Base-by-base conservation (phyloP, 2,329 filamentous ascomycete genomes). In the Hypoxylon sp. region DNA sequence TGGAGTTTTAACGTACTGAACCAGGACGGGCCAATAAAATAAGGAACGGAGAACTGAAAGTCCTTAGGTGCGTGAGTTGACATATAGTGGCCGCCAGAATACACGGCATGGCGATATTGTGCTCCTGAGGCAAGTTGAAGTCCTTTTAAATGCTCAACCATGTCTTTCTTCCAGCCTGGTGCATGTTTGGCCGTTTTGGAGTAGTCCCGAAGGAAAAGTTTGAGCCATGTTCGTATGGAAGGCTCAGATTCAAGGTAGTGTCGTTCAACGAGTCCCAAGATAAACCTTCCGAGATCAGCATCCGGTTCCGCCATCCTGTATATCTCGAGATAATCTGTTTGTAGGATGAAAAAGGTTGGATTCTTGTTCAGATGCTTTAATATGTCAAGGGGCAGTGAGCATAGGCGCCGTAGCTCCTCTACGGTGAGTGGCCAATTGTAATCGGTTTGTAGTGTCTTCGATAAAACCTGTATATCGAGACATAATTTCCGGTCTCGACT, bases 31-130 rank as follows among this genome's bases (percentile, higher is more conserved):
- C 43, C 53, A n/a, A 68, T 9, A 50, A 74, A 69, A 30, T 37
- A 65, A 12, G 70, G 59, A 19, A 71, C 56, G 19, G 47, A 65
- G n/a, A 73, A 58, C 7, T 47, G 52, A 8, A 60, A 41, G 12
- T 63, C 53, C 83, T 76, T 80, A 80, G 86, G 56, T 81, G 78
- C 3, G 82, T 83, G 0, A 81, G 85, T 70, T 81, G 70, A 59
- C 2, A 69, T 27, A n/a, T 57, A 62, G 23, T 65, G 65, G 23
- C 58, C 54, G n/a, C 71, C 70, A 1, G 74, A 76, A 56, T 65
- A 74, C 6, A 76, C 29, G 2, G 45, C 63, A 55, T 60, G 37
- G 11, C 34, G 45, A 34, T 75, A 61, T 21, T 69, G 66, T 16
- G 48, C 30, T 29, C 16, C 47, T 14, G 57, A 29, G 34, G 59